These are phyloP conservation scores for Yamadazyma songkhlaensis DNA, from an alignment of 1,139 yeast genomes.

Conservation along the genomic window DNA sequence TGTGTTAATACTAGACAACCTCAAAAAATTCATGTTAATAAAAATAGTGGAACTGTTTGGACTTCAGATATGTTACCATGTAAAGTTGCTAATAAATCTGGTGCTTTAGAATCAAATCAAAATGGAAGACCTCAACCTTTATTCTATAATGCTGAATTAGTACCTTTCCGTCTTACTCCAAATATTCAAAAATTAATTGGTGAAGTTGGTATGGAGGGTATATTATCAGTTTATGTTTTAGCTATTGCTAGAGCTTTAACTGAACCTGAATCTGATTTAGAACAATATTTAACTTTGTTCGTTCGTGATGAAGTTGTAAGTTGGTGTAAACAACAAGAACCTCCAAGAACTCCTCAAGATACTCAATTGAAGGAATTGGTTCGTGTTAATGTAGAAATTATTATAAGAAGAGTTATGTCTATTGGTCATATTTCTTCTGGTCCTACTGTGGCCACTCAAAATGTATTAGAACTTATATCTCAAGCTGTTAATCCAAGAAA, in stretches of 20 bases:
- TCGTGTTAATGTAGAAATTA: constrained; percentile 80
- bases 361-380: constrained; percentile 86
- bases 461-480: constrained; percentile 84
- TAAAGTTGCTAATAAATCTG: constrained; percentile 62
- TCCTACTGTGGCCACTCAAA: constrained; percentile 84
- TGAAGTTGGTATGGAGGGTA: constrained; percentile 87
- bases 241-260: constrained; percentile 84
- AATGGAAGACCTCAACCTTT: constrained; percentile 74
- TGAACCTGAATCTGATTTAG: constrained; percentile 88
- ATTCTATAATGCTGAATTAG: constrained; percentile 90
- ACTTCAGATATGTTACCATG: constrained; percentile 96
- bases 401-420: constrained; percentile 64
- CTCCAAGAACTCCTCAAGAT: constrained; percentile 63
- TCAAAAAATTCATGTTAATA: constrained; percentile 82
- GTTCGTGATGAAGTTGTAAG: constrained; percentile 93
- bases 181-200: constrained; percentile 93
- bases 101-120: constrained; percentile 55
- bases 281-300: constrained; percentile 83
- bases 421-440: constrained; percentile 79
- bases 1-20: constrained; percentile 93
- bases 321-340: constrained; percentile 87
- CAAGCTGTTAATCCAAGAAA: constrained; percentile 96
- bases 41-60: constrained; percentile 85
- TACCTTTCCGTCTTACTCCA: constrained; percentile 95
- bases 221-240: constrained; percentile 81